Evolutionary conservation across 345 rosid genomes (phyloP), one percentile per base, ranked within the genome.

Genomic region (Sisymbrium irio): DNA sequence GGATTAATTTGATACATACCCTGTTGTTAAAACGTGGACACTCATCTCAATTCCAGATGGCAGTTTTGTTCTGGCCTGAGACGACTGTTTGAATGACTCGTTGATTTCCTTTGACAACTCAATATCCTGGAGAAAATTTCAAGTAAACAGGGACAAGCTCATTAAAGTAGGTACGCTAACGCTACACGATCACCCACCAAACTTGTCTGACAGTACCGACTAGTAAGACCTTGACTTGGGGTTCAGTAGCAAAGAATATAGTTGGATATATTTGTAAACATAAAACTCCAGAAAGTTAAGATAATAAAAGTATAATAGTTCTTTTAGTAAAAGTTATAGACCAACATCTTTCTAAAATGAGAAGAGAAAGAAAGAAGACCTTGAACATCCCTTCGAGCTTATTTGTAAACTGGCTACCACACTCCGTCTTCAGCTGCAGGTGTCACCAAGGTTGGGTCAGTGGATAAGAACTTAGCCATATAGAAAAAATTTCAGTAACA

Each of bases 361-460:
- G 59, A 71, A n/a, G 47, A 71, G 25, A 59, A 78, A 36, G 63
- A 47, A 47, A 33, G n/a, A 56, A 44, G 40, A 92, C 99, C 99
- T 95, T 95, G 80, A 95, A 95, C 99, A 95, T 95, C 67, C 99
- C 98, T 64, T 95, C 99, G 57, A 95, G 99, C 74, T 95, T 95
- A 86, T 95, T 95, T 14, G 98, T 92, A 72, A 95, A 95, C 79
- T 95, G 99, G 78, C 98, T 90, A 59, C 99, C 98, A 76, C 99
- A 95, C 83, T 95, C 99, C 0, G 92, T 95, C 87, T 95, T 95
- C 62, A 95, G 86, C 99, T 95, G 99, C 78, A 84, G 35, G 62
- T 40, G 58, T 22, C 65, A 74, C 1, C 68, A 30, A 74, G 60
- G 62, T 22, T 59, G 28, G 62, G 75, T 83, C 62, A 87, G 72